Base-by-base conservation (phyloP, 148 eudicot species). In the Gaultheria prostrata region DNA sequence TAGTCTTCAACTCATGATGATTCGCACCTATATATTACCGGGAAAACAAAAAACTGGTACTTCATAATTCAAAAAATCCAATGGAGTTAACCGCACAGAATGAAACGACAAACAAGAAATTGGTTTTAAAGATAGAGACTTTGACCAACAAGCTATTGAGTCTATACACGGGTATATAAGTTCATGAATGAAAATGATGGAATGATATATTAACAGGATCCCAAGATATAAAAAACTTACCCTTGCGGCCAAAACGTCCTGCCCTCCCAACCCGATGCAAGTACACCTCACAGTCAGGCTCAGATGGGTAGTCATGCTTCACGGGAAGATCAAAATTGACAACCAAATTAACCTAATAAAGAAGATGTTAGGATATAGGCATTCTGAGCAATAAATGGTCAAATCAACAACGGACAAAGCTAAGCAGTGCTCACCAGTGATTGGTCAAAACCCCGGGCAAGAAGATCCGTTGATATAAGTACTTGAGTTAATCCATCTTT, bases 251-350 rank as follows among this genome's bases (percentile, higher is more conserved):
- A 90, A 96, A 96, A 46, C 99, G 94, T 43, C 97, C 99, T 18
- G 99, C 99, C 88, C 98, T 90, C 61, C 99, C 99, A 78, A 96
- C 94, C 86, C 99, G 92, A 85, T 96, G 99, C 89, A 96, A 82
- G 89, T 96, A 96, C 26, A 93, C 97, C 87, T 96, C 98, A 85
- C 88, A 93, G 75, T 96, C 95, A 82, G 98, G 98, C 84, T 96
- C 97, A 8, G 85, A 69, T 57, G 85, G 82, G 28, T 20, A 51
- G 33, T 83, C 87, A 85, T 88, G 77, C 82, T 84, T 87, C 84
- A 90, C 88, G 9, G 98, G 98, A 78, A 96, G 98, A 87, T 94
- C 97, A 90, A 86, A 96, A 77, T 96, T 96, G 50, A 96, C 93
- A 6, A 96, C 98, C 93, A 96, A 85, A 84, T 96, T 94, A 78